A percentile compares a stretch with the other conserved stretches of the same genome.
These are phyloP conservation scores for Pseudogymnoascus sp. DNA, from an alignment of 2,329 filamentous ascomycete species.

Conservation along the genomic window DNA sequence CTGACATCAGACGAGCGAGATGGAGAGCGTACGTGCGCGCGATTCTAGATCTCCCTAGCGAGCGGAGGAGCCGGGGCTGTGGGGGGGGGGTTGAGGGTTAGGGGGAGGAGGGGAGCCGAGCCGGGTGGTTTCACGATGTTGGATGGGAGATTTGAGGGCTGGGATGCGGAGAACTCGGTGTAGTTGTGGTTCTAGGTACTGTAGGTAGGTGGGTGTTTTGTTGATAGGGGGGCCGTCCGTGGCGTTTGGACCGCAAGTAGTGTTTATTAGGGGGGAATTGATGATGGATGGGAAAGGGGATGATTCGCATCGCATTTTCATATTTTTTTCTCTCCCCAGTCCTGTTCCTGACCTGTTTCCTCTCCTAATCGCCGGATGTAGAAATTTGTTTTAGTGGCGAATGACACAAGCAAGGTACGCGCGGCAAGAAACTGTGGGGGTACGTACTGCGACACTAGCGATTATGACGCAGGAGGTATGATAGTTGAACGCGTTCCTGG, in stretches of 20 bases:
- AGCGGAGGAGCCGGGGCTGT: background rate
- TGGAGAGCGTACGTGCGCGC: background rate
- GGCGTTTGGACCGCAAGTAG: background rate
- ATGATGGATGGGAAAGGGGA: background rate
- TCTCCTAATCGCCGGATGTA: background rate
- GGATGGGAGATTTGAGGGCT: background rate
- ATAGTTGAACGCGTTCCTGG: background rate
- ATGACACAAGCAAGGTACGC: background rate
- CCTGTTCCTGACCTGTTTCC: background rate
- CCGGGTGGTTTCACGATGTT: background rate
- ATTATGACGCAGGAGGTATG: background rate
- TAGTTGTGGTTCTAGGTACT: background rate
- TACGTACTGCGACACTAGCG: background rate
- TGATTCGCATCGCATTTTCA: background rate
- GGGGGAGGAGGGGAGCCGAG: background rate
- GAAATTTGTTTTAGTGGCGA: background rate
- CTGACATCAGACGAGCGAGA: background rate
- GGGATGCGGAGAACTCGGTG: background rate
- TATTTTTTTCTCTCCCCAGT: background rate
- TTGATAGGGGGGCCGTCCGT: background rate
- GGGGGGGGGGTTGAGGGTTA: background rate
- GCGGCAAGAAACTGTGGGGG: background rate
- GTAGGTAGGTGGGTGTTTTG: background rate
- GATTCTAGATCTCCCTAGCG: background rate
- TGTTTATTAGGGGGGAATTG: background rate